phyloP scores from a whole-genome alignment of 768 basidiomycete genomes.

The Tulasnella sp. region DNA sequence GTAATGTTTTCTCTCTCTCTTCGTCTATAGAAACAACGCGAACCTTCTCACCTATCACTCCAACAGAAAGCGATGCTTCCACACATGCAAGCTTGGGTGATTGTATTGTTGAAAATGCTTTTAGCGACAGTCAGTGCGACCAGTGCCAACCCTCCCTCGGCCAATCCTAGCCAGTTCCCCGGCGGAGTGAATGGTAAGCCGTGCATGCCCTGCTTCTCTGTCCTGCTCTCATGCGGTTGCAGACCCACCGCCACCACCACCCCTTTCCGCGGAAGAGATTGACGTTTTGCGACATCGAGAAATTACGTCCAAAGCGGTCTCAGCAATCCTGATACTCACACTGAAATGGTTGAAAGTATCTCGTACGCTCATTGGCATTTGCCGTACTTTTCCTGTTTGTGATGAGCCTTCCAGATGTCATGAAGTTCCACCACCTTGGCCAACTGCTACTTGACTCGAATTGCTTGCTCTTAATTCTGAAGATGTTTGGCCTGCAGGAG shows the following conservation, averaged over 20 bases:
- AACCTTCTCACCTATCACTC: too few species aligned
- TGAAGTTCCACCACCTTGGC: slow-evolving; percentile 98
- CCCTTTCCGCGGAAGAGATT: slow-evolving; percentile 72
- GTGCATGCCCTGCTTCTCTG: slow-evolving; percentile 26
- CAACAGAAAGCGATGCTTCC: slow-evolving; percentile 70
- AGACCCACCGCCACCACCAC: slow-evolving; percentile 34
- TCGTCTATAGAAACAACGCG: not conserved
- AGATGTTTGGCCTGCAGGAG: slow-evolving; percentile 98
- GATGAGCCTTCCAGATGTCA: slow-evolving; percentile 73
- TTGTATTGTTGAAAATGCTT: slow-evolving; percentile 83
- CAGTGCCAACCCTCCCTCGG: slow-evolving; percentile 46
- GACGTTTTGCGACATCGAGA: slow-evolving; percentile 93
- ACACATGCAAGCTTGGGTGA: slow-evolving; percentile 76
- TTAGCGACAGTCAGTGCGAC: slow-evolving; percentile 86
- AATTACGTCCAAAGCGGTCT: slow-evolving; percentile 93
- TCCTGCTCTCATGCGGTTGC: not conserved
- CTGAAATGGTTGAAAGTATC: slow-evolving; percentile 99
- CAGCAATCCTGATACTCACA: slow-evolving; percentile 78
- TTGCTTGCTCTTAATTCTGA: slow-evolving; percentile 80
- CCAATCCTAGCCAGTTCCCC: slow-evolving; percentile 52
- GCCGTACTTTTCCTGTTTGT: not conserved
- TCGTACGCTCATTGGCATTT: slow-evolving; percentile 43
- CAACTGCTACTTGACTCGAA: slow-evolving; percentile 92
- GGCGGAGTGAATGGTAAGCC: slow-evolving; percentile 39
- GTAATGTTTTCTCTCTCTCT: slow-evolving; percentile 35